Evolutionary conservation across 2,329 filamentous ascomycete species (phyloP).

Genomic region (Talaromyces sp.): DNA sequence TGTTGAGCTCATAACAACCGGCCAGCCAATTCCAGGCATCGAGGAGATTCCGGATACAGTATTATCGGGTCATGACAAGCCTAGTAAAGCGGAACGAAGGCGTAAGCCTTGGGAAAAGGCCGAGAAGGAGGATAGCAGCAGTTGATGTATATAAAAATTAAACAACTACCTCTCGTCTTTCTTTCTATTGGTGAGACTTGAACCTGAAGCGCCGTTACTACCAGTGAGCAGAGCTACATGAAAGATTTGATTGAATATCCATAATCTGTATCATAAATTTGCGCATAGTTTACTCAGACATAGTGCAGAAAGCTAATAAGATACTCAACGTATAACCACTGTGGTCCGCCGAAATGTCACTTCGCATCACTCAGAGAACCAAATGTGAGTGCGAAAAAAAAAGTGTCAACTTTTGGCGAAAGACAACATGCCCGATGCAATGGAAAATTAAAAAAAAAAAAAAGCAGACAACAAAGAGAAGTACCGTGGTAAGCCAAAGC

Average conservation of each 20-base stretch:
- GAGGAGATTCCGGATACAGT: slow-evolving; percentile 79
- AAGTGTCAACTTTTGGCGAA: neutral
- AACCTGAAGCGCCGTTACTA: neutral
- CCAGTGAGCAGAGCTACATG: neutral
- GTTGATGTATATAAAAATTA: neutral
- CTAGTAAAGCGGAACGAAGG: slow-evolving; percentile 49
- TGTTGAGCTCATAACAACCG: slow-evolving; percentile 76
- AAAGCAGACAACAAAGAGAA: slow-evolving; percentile 10
- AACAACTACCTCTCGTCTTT: neutral
- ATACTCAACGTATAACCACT: neutral
- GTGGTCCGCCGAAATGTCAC: neutral
- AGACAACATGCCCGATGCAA: neutral
- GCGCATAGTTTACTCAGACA: slow-evolving; percentile 3
- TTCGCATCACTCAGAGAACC: neutral
- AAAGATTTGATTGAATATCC: neutral
- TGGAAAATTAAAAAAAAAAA: slow-evolving; percentile 8
- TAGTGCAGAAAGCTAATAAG: slow-evolving; percentile 3
- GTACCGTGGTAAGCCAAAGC: slow-evolving; percentile 23
- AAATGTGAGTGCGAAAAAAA: slow-evolving; percentile 1
- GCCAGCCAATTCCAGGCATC: slow-evolving; percentile 81
- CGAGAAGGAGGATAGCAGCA: slow-evolving; percentile 13
- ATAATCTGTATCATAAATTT: slow-evolving; percentile 7
- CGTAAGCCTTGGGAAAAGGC: slow-evolving; percentile 79
- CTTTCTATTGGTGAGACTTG: neutral
- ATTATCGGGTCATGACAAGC: slow-evolving; percentile 62